A percentile compares a stretch with the other conserved stretches of the same genome.
Evolutionary conservation across 306 rosid genomes (phyloP).

Genomic region (Medicago ruthenica): DNA sequence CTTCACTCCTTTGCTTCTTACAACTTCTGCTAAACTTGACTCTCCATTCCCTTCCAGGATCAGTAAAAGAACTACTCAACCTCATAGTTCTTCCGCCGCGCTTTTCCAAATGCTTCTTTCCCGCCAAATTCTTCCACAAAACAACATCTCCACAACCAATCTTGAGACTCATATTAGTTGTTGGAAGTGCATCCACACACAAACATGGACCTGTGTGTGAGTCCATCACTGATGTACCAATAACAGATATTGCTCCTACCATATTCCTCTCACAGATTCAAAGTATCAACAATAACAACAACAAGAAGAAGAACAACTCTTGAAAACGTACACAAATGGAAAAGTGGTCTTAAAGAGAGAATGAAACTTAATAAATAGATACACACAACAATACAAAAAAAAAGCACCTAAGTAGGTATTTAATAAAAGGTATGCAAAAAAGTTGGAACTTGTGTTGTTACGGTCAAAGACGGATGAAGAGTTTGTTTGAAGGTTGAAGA

Average conservation of each 20-base stretch:
- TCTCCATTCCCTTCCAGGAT: conserved; percentile 67
- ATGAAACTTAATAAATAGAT: conserved; percentile 24
- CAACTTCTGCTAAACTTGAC: conserved; percentile 53
- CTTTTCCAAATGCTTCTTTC: conserved; percentile 54
- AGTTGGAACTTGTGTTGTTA: conserved; percentile 41
- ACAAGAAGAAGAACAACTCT: background rate
- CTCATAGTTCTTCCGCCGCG: conserved; percentile 40
- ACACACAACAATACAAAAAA: conserved; percentile 24
- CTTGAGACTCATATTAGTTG: conserved; percentile 59
- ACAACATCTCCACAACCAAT: conserved; percentile 67
- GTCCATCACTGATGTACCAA: conserved; percentile 57
- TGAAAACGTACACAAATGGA: conserved; percentile 32
- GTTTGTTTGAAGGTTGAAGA: conserved; percentile 41
- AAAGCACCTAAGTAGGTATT: conserved; percentile 20
- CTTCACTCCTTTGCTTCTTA: conserved; percentile 68
- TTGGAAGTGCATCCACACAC: conserved; percentile 80
- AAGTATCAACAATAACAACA: background rate
- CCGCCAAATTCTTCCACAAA: conserved; percentile 56
- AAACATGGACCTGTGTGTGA: conserved; percentile 82
- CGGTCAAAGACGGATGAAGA: conserved; percentile 57
- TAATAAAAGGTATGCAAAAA: conserved; percentile 49
- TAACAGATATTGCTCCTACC: conserved; percentile 75
- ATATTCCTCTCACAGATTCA: conserved; percentile 48
- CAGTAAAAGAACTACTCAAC: conserved; percentile 72
- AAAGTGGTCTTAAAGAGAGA: background rate